Base-by-base conservation (phyloP, 768 basidiomycete species). In the Leccinellum albellum region DNA sequence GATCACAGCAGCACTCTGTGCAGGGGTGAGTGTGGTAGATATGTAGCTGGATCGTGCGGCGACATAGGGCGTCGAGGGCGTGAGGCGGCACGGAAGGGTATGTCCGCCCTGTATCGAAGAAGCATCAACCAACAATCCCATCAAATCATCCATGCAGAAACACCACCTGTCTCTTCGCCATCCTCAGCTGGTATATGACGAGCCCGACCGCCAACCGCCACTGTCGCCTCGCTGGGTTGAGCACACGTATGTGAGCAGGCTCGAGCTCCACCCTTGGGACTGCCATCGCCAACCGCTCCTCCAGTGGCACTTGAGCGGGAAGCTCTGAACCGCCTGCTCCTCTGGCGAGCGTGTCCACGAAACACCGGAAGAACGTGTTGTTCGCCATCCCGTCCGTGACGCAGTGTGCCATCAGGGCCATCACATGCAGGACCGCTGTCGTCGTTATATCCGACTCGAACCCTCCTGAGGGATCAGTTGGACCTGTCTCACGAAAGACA, bases 61-160 rank as follows among this genome's bases (percentile, higher is more conserved):
- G 0, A 68, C 72, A 45, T 65, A 65, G 2, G 63, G 59, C 0
- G 80, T 80, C 6, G 64, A 54, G 28, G 61, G 63, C 1, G 76
- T 75, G 33, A 74, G 52, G 15, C 67, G 77, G 47, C 79, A 73
- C 2, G 83, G 83, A 9, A 85, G 71, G 0, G 80, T 79, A 49
- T 85, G 83, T 3, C 84, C 84, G 3, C 83, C 84, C 83, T 85
- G 63, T 7, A 48, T n/a, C n/a, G 4, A 40, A 51, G 20, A 20
- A 26, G 48, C 0, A 7, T 48, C 47, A 48, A n/a, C 17, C 14
- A 24, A 48, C 15, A 5, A 12, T 40, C 10, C 2, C n/a, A 24
- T 28, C 21, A 26, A 0, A 48, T 0, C 0, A 29, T n/a, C 37
- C 37, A 17, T n/a, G 0, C 47, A 24, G 44, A 15, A 24, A 24